Evolutionary conservation across 192 early-diverging fungal species (phyloP), one percentile per base, ranked within the genome.

Genomic region (Entomortierella lignicola): DNA sequence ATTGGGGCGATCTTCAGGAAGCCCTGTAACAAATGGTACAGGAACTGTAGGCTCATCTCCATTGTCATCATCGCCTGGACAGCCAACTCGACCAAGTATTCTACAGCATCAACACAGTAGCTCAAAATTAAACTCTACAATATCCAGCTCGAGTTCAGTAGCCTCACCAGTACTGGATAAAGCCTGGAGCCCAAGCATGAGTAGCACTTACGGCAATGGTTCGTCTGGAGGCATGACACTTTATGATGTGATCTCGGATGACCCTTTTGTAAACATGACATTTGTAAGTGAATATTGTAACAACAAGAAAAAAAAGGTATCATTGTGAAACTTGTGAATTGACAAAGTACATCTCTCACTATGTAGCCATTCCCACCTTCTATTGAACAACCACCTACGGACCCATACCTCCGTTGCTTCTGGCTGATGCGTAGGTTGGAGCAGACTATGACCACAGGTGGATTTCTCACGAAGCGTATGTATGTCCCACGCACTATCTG

Each of bases 351-450:
- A n/a, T 26, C 51, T 57, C 15, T 7, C 50, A 27, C 23, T 27
- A 11, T 37, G 7, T 55, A 74, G 72, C 72, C 72, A 18, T 26
- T 67, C 17, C 72, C 72, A 21, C 72, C 72, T 43, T 59, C 72
- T 23, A 34, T 67, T 8, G 82, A 83, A 13, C 55, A 57, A 25
- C 47, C 77, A 43, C 82, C 82, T 0, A 55, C 53, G 52, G 82
- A 83, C 34, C 47, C 79, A 7, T 67, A 71, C 65, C 34, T 83
- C 18, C 68, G 75, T 23, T 73, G 77, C 20, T 83, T 83, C 55
- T 83, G 82, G 82, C 53, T 83, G 34, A 83, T 83, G 82, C 64
- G 55, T 26, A 63, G 60, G 50, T 53, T 83, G 29, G 82, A 81
- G 47, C 82, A 80, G 42, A 71, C 72, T 1, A 83, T 83, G 82